Base-by-base conservation (phyloP, 768 basidiomycete species). In the Obba rivulosa region DNA sequence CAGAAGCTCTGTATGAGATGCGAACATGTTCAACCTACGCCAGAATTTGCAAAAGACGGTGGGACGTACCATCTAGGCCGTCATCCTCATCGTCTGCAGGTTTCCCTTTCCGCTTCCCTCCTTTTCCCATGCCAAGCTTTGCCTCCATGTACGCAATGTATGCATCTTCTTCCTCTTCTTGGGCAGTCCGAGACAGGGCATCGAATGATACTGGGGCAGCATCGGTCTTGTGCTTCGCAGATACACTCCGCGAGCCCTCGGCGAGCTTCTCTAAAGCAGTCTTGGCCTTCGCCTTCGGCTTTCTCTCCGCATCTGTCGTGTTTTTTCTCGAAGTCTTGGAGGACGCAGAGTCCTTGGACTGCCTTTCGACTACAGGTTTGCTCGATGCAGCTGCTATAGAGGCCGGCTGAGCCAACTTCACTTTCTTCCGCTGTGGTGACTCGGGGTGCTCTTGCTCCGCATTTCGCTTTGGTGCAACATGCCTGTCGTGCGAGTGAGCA, bases 61-160 rank as follows among this genome's bases (percentile, higher is more conserved):
- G 13, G 17, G 2, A 64, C 74, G 22, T 60, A 92, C 94, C 94
- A 57, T 85, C 89, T 14, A 96, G 68, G 3, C 92, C 93, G 65
- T 97, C 94, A 2, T 79, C 80, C 62, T 46, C 51, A 0, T 66
- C 69, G 21, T 66, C 72, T 16, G 63, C 60, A 42, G 64, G 75
- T 53, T 75, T 74, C 45, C 70, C 68, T 48, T 71, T 65, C 39
- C 68, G 63, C 45, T 62, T 62, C 14, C 60, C 60, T 1, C 48
- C 61, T 49, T 75, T 69, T 31, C 64, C 43, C 57, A 83, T 72
- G 3, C 87, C 83, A 16, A 96, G 75, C 63, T 83, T 85, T 0
- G 76, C 71, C 64, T 97, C 94, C 10, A 96, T 69, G 66, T 87
- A 83, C 0, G 81, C 76, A 38, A 97, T 96, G 60, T 94, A 91